These are phyloP conservation scores for Rutidosis leptorrhynchoides DNA, from an alignment of 129 eudicot genomes.

Conservation along the genomic window DNA sequence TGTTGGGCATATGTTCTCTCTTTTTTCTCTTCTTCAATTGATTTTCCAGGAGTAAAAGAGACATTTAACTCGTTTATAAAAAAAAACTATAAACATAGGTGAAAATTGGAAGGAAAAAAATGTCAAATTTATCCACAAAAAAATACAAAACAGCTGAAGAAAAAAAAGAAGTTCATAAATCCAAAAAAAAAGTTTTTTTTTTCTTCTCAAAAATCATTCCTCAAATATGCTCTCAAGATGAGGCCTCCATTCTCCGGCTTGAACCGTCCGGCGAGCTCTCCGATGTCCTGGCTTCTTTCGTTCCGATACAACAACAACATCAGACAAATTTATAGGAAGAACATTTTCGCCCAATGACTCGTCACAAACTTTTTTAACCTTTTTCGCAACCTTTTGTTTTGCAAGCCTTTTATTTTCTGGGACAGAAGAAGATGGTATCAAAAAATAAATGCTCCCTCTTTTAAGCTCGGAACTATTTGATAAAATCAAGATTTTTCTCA, in stretches of 20 bases:
- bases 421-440: constrained; percentile 68
- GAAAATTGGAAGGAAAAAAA: constrained; percentile 20
- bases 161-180: constrained; percentile 9
- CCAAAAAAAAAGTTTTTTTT: constrained; percentile 1
- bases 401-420: constrained; percentile 54
- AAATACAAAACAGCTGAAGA: constrained; percentile 16
- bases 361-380: constrained; percentile 13
- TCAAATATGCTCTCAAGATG: constrained; percentile 72
- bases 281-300: constrained; percentile 35
- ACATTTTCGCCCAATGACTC: constrained; percentile 5
- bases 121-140: constrained; percentile 37
- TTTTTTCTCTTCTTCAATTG: constrained; percentile 30
- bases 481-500: constrained; percentile 54
- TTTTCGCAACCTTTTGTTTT: constrained; percentile 20
- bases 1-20: constrained; percentile 12
- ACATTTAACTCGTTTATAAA: constrained; percentile 38
- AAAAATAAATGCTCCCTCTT: constrained; percentile 75
- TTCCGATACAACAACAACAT: constrained; percentile 35
- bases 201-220: constrained; percentile 37
- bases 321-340: constrained; percentile 5
- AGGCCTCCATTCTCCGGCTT: constrained; percentile 61
- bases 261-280: constrained; percentile 51
- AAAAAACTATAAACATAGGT: constrained; percentile 37
- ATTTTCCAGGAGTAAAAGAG: constrained; percentile 32
- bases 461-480: constrained; percentile 76